A percentile compares a stretch with the other conserved stretches of the same genome.
These are phyloP conservation scores for Sextonia rubra DNA, from an alignment of 164 flowering plant genomes.

Conservation along the genomic window DNA sequence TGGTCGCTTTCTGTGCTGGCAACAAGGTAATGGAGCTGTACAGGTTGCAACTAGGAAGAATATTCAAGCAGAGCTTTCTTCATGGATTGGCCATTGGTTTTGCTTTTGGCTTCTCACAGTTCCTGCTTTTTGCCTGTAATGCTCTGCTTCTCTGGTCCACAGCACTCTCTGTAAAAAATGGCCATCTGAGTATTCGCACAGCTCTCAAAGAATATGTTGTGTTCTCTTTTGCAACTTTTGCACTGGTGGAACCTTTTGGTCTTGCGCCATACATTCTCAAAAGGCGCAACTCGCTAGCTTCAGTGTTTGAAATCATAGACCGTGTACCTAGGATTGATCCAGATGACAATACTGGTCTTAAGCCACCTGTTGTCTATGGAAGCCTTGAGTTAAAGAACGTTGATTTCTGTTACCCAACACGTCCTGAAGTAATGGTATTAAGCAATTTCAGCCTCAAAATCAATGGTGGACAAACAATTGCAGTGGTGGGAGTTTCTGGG, in stretches of 20 bases:
- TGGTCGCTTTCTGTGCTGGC: constrained; percentile 97
- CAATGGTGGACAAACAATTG: constrained; percentile 93
- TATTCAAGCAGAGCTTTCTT: constrained; percentile 74
- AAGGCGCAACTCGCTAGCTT: constrained; percentile 71
- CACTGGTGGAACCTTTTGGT: constrained; percentile 96
- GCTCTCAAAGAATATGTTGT: constrained; percentile 95
- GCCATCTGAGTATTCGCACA: constrained; percentile 40
- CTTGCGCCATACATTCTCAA: constrained; percentile 95
- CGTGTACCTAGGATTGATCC: constrained; percentile 88
- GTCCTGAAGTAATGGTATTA: constrained; percentile 77
- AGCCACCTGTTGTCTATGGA: constrained; percentile 89
- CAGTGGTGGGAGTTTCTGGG: constrained; percentile 95
- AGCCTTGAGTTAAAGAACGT: constrained; percentile 84
- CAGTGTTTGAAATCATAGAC: constrained; percentile 93
- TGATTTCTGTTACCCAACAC: constrained; percentile 89
- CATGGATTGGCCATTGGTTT: constrained; percentile 94
- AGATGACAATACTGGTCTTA: constrained; percentile 74
- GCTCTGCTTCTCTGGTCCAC: constrained; percentile 97
- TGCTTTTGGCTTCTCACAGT: constrained; percentile 96
- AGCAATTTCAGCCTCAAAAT: constrained; percentile 92
- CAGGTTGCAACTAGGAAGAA: constrained; percentile 57
- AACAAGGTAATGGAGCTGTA: constrained; percentile 97
- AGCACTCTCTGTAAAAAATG: constrained; percentile 51
- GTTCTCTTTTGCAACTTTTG: constrained; percentile 94
- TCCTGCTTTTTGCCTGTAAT: constrained; percentile 92